Conservation (phyloP, 106 monocot genomes). For the Gastrodia elata region DNA sequence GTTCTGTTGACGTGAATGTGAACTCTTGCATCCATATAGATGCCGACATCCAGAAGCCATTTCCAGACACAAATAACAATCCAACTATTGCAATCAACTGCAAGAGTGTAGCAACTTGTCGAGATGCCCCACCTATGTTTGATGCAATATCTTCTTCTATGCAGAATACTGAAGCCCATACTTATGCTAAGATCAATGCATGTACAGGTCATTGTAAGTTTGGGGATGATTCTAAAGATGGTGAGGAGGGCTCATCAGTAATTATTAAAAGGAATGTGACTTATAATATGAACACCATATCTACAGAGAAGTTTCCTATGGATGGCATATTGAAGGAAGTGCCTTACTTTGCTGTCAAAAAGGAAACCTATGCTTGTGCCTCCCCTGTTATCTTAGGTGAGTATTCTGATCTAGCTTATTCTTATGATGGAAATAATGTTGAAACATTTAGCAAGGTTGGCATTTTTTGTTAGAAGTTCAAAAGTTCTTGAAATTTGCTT, state of each 20-base stretch:
- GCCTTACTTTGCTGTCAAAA: conserved; percentile 8
- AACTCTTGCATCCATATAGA: conserved; percentile 17
- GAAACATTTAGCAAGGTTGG: neutral
- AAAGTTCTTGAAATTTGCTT: too few species aligned
- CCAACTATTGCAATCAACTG: conserved; percentile 3
- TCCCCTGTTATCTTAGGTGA: conserved; percentile 26
- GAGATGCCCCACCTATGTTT: neutral
- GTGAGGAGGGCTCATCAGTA: conserved; percentile 2
- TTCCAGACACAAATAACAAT: conserved; percentile 11
- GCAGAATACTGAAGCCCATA: neutral
- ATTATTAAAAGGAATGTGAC: neutral
- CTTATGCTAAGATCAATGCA: neutral
- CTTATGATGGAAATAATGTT: neutral
- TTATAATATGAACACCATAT: neutral
- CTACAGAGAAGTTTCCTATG: conserved; percentile 24
- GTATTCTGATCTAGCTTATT: neutral
- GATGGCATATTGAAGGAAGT: conserved; percentile 25
- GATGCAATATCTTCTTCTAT: neutral
- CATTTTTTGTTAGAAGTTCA: too few species aligned
- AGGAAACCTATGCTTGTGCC: conserved; percentile 15
- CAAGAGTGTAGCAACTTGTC: neutral
- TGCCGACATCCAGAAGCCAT: conserved; percentile 10
- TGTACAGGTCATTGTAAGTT: neutral
- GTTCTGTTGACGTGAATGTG: conserved; percentile 23
- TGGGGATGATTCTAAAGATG: conserved; percentile 6